Base-by-base conservation (phyloP, 495 filamentous ascomycete genomes). In the Aspergillus diversus region DNA sequence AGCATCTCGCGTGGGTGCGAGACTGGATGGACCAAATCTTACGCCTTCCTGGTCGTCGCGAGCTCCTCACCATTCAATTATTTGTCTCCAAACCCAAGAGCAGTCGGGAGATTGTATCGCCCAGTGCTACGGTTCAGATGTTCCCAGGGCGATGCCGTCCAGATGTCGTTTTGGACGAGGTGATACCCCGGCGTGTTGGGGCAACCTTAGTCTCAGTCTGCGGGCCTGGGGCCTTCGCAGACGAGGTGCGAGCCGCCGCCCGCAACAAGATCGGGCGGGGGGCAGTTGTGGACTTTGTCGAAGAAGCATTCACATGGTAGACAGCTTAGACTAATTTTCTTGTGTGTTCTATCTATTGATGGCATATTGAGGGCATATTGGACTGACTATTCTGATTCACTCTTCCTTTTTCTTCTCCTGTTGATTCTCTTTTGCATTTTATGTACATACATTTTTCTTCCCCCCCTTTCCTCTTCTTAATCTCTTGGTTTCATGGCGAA, bases 1-100 rank as follows among this genome's bases (percentile, higher is more conserved):
- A 97, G 59, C 90, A 93, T 65, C 84, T 99, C 32, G 87, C 93
- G 70, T 99, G 95, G 95, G 91, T 97, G 47, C 85, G 91, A 7
- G 86, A 89, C 7, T 99, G 91, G 91, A 99, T 99, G 95, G 94
- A 96, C 63, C 82, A 91, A 70, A 94, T 98, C 63, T 83, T 99
- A 39, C 85, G 85, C 3, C 90, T 97, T 81, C 90, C 92, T 8
- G 84, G 82, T 51, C 87, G 95, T 0, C 85, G 92, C 32, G 91
- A 97, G 32, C 84, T 93, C 4, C 85, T 99, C 46, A 84, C 86
- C 47, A 88, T 98, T 60, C 86, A 92, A 80, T 80, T 98, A 5
- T 99, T 97, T 71, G 90, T 99, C 59, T 95, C 91, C 61, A 88
- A 92, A 63, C 94, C 94, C 5, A 84, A 87, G 59, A 88, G 84